Evolutionary conservation across 2,329 filamentous ascomycete genomes (phyloP).

Genomic region (Cladophialophora yegresii): DNA sequence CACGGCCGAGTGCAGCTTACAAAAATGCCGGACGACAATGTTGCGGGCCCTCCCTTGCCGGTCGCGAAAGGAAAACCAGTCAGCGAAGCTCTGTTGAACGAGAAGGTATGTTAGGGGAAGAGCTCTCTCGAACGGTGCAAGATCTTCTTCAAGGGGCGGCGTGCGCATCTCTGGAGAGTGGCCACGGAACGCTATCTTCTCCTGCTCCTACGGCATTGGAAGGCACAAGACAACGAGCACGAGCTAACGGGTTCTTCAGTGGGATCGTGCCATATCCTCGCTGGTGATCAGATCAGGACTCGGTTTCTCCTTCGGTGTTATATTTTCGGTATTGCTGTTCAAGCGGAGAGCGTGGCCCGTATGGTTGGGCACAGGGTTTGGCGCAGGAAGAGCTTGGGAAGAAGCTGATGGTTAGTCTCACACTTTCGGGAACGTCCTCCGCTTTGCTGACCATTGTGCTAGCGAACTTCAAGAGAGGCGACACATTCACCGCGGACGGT

Average conservation of each 20-base stretch:
- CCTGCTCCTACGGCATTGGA: background rate
- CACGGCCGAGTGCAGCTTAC: conserved; percentile 18
- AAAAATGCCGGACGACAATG: conserved; percentile 60
- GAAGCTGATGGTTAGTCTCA: conserved; percentile 80
- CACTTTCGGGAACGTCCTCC: background rate
- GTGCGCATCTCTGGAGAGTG: background rate
- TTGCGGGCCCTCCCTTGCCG: conserved; percentile 62
- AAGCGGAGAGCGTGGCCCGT: conserved; percentile 97
- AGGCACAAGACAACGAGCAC: conserved; percentile 10
- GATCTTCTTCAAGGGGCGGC: background rate
- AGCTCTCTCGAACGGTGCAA: background rate
- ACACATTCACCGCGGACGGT: conserved; percentile 34
- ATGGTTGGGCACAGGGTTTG: conserved; percentile 91
- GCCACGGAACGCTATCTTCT: background rate
- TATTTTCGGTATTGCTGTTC: conserved; percentile 98
- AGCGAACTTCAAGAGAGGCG: conserved; percentile 38
- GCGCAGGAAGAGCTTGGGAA: conserved; percentile 94
- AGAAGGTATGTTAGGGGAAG: conserved; percentile 71
- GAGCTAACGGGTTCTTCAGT: conserved; percentile 58
- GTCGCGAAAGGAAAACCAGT: conserved; percentile 75
- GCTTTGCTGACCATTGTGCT: conserved; percentile 18
- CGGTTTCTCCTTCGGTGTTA: conserved; percentile 93
- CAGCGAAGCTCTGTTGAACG: conserved; percentile 96
- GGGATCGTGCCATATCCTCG: conserved; percentile 97
- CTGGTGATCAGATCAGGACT: conserved; percentile 95